A percentile compares a stretch with the other conserved stretches of the same genome.
Conservation (phyloP, 2,329 filamentous ascomycete genomes). For the Colletotrichum scovillei region DNA sequence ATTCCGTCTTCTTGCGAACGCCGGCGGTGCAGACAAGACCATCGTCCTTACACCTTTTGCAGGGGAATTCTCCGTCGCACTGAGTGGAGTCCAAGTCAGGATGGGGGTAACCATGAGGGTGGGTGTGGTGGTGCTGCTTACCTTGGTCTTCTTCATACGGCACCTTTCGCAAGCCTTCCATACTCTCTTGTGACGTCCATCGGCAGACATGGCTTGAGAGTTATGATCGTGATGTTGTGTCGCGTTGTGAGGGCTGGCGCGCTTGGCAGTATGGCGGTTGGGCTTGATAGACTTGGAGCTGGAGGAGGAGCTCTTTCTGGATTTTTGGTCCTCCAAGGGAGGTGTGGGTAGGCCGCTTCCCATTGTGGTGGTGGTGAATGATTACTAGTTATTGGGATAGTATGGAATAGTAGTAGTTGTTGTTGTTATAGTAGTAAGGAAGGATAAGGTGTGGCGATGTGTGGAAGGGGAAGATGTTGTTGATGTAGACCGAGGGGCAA, state of each 20-base stretch:
- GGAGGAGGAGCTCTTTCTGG: conserved; percentile 53
- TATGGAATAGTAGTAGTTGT: neutral
- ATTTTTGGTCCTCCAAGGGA: conserved; percentile 60
- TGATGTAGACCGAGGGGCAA: conserved; percentile 26
- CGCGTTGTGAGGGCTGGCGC: conserved; percentile 54
- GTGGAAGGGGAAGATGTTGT: neutral
- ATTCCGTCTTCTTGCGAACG: conserved; percentile 75
- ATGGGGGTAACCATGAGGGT: neutral
- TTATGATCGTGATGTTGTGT: conserved; percentile 51
- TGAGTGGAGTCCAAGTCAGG: conserved; percentile 42
- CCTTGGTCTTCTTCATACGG: conserved; percentile 78
- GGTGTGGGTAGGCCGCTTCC: conserved; percentile 63
- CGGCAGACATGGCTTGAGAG: conserved; percentile 50
- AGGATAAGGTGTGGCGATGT: neutral
- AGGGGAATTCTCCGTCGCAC: conserved; percentile 75
- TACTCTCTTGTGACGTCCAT: conserved; percentile 71
- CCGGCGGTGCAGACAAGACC: conserved; percentile 73
- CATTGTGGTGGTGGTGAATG: conserved; percentile 50
- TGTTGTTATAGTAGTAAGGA: neutral
- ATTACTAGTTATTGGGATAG: conserved; percentile 5
- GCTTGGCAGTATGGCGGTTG: conserved; percentile 63
- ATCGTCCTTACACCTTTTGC: conserved; percentile 75
- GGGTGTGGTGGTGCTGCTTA: conserved; percentile 41
- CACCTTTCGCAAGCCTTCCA: conserved; percentile 76
- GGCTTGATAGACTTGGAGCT: conserved; percentile 61